Evolutionary conservation across 2,329 filamentous ascomycete species (phyloP).

Genomic region (Nannizzia gypsea): DNA sequence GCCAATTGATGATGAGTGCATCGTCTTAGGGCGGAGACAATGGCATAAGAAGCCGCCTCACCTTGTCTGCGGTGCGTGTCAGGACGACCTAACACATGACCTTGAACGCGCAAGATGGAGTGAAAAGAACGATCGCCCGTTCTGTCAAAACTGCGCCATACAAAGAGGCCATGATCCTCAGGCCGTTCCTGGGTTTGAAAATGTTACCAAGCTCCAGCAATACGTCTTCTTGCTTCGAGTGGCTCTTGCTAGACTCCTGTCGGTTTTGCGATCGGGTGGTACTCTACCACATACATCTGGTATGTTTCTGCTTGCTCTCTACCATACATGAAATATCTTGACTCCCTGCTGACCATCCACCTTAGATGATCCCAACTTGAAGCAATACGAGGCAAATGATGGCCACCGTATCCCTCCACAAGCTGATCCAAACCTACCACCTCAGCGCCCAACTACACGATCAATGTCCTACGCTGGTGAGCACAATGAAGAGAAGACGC

Average conservation of each 20-base stretch:
- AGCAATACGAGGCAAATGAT: conserved; percentile 55
- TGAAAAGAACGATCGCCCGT: conserved; percentile 53
- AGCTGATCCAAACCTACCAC: conserved; percentile 38
- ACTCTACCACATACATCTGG: conserved; percentile 61
- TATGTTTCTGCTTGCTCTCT: conserved; percentile 26
- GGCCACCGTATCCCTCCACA: conserved; percentile 45
- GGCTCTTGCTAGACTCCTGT: conserved; percentile 75
- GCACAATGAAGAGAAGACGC: conserved; percentile 47
- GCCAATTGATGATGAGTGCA: conserved; percentile 90
- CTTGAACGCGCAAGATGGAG: conserved; percentile 62
- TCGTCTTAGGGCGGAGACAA: conserved; percentile 58
- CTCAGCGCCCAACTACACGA: conserved; percentile 52
- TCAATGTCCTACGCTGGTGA: conserved; percentile 63
- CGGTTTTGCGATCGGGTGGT: conserved; percentile 73
- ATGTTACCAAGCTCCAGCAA: conserved; percentile 77
- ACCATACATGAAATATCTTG: not conserved
- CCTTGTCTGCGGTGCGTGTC: conserved; percentile 58
- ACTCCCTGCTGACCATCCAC: conserved; percentile 11
- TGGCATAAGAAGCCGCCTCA: conserved; percentile 67
- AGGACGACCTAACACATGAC: conserved; percentile 56
- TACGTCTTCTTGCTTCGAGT: conserved; percentile 89
- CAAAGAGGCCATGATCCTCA: conserved; percentile 43
- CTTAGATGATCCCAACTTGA: conserved; percentile 57
- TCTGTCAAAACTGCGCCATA: conserved; percentile 56
- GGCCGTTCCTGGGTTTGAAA: conserved; percentile 51